Conservation (phyloP, 2,329 filamentous ascomycete genomes). For the Ophiostoma sp. region DNA sequence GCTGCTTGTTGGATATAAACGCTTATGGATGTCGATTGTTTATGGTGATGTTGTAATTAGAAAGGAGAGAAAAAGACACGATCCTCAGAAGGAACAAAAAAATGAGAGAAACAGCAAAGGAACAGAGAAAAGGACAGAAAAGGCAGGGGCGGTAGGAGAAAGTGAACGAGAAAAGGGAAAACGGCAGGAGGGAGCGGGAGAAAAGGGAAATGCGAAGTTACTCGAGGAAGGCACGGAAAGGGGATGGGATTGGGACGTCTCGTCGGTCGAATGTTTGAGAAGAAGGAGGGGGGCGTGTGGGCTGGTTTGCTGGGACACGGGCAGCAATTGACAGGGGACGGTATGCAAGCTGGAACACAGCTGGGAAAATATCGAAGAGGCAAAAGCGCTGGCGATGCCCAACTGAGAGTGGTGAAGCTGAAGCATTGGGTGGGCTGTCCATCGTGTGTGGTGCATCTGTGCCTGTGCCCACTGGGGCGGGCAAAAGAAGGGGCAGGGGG, state of each 20-base stretch:
- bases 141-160: conserved; percentile 25
- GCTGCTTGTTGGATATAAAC: too few relatives aligned
- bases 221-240: neutral
- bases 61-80: neutral
- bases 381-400: conserved; percentile 3
- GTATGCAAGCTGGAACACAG: conserved; percentile 9
- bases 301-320: conserved; percentile 17
- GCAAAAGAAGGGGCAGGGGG: conserved; percentile 2
- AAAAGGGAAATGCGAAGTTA: conserved; percentile 6
- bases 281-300: conserved; percentile 14
- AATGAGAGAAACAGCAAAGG: neutral
- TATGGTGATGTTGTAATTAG: neutral
- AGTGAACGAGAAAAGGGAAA: conserved; percentile 3
- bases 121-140: conserved; percentile 29
- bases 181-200: conserved; percentile 8
- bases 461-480: neutral
- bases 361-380: conserved; percentile 5
- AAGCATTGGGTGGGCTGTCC: conserved; percentile 12
- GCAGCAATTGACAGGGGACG: neutral
- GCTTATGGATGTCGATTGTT: neutral
- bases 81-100: neutral
- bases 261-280: conserved; percentile 25
- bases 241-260: conserved; percentile 17
- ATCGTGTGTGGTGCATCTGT: conserved; percentile 13
- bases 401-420: conserved; percentile 4